Conservation (phyloP, 2,329 filamentous ascomycete genomes). For the Lojkania enalia region DNA sequence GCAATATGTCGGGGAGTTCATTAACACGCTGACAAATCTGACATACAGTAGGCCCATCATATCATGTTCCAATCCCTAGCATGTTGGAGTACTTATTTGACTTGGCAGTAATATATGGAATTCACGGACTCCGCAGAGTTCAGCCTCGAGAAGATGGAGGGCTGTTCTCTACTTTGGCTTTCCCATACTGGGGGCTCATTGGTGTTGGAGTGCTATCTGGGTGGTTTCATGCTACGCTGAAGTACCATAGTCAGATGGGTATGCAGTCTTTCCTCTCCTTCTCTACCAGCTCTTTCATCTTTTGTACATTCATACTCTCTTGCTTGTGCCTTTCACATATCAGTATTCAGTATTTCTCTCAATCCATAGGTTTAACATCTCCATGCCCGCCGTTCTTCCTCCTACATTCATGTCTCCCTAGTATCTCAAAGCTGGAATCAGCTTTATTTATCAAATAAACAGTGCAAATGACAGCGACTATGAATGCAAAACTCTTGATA, state of each 20-base stretch:
- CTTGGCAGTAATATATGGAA: slow-evolving; percentile 40
- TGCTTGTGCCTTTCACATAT: too few species aligned
- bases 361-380: too few species aligned
- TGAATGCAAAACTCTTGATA: too few species aligned
- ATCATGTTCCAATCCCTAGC: slow-evolving; percentile 1
- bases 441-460: too few species aligned
- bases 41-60: slow-evolving; percentile 48
- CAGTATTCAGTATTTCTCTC: too few species aligned
- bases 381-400: too few species aligned
- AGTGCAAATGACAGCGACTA: too few species aligned
- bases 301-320: too few species aligned
- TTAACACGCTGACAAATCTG: slow-evolving; percentile 58
- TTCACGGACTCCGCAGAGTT: slow-evolving; percentile 36
- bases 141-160: slow-evolving; percentile 29
- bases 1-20: slow-evolving; percentile 57
- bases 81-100: background rate
- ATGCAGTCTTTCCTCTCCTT: too few species aligned
- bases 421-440: too few species aligned
- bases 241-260: slow-evolving; percentile 54
- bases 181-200: slow-evolving; percentile 50
- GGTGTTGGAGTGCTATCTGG: slow-evolving; percentile 48
- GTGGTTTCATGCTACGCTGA: slow-evolving; percentile 50
- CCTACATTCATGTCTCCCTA: too few species aligned
- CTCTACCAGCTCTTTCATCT: too few species aligned
- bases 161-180: slow-evolving; percentile 36